phyloP scores from a whole-genome alignment of 768 basidiomycete species.

The Phylloporus sp. region DNA sequence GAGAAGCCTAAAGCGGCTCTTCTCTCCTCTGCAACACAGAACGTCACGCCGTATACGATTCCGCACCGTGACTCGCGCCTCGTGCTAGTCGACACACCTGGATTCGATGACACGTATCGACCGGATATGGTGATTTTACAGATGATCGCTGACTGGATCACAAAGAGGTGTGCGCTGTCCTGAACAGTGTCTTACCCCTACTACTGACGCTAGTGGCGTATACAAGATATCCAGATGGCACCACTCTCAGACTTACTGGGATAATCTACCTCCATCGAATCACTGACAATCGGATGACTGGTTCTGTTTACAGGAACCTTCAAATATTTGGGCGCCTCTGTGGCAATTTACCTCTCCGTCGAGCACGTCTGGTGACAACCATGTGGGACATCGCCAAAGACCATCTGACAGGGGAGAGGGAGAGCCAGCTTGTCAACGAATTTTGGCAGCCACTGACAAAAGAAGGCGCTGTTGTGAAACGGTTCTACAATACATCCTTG shows the following conservation, averaged over 20 bases:
- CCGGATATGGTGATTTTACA: conserved; percentile 9
- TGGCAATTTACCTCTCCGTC: conserved; percentile 26
- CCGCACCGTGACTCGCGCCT: not conserved
- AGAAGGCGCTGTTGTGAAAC: not conserved
- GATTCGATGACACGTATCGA: conserved; percentile 19
- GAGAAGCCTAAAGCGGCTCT: not conserved
- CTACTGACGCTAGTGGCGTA: not conserved
- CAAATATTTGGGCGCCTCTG: conserved; percentile 34
- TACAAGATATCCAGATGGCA: conserved; percentile 5
- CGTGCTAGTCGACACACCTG: conserved; percentile 20
- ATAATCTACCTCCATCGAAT: conserved; percentile 35
- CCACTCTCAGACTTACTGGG: conserved; percentile 21
- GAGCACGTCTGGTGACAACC: conserved; percentile 35
- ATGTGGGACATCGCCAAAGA: conserved; percentile 34
- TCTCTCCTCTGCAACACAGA: conserved; percentile 12
- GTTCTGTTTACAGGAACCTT: conserved; percentile 29
- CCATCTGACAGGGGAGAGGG: conserved; percentile 6
- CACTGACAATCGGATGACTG: conserved; percentile 33
- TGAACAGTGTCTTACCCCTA: not conserved
- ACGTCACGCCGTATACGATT: conserved; percentile 4
- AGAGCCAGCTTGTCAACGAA: conserved; percentile 19
- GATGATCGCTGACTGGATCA: conserved; percentile 16
- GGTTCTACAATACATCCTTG: conserved; percentile 1
- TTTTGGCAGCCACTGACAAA: conserved; percentile 22
- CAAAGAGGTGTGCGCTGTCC: conserved; percentile 9